Percentiles rank a stretch among this genome's conserved stretches.
Evolutionary conservation across 2,329 filamentous ascomycete species (phyloP).

Genomic region (Fusarium citri): DNA sequence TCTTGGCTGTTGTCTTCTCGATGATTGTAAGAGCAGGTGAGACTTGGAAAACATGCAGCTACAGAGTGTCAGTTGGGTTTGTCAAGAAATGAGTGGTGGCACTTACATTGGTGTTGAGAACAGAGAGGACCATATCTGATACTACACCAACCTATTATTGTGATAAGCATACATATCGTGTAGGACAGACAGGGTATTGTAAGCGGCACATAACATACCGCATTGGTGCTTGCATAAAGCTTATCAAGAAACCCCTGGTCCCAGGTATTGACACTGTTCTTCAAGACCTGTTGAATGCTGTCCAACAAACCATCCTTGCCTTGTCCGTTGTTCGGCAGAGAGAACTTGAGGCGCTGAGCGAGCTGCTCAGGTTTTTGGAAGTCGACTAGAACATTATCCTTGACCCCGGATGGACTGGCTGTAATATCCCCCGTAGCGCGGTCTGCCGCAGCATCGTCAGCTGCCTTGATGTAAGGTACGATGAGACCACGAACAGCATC

Average conservation of each 20-base stretch:
- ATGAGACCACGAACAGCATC: slow-evolving; percentile 74
- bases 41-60: slow-evolving; percentile 86
- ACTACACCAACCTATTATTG: slow-evolving; percentile 77
- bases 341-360: slow-evolving; percentile 65
- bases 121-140: slow-evolving; percentile 84
- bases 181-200: neutral
- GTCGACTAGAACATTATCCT: slow-evolving; percentile 72
- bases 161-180: slow-evolving; percentile 11
- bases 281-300: slow-evolving; percentile 76
- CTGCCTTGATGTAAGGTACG: slow-evolving; percentile 76
- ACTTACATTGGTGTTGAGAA: slow-evolving; percentile 88
- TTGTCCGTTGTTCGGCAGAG: slow-evolving; percentile 67
- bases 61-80: slow-evolving; percentile 10
- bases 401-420: slow-evolving; percentile 52
- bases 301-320: slow-evolving; percentile 81
- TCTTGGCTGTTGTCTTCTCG: slow-evolving; percentile 82
- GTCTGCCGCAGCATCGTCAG: slow-evolving; percentile 70
- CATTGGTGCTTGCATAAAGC: slow-evolving; percentile 89
- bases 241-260: slow-evolving; percentile 97
- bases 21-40: slow-evolving; percentile 89
- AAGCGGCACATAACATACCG: slow-evolving; percentile 66
- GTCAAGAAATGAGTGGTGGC: neutral
- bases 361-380: slow-evolving; percentile 69
- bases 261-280: slow-evolving; percentile 98
- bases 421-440: slow-evolving; percentile 64